Base-by-base conservation (phyloP, 257 asterid species). In the Lycium ferocissimum region DNA sequence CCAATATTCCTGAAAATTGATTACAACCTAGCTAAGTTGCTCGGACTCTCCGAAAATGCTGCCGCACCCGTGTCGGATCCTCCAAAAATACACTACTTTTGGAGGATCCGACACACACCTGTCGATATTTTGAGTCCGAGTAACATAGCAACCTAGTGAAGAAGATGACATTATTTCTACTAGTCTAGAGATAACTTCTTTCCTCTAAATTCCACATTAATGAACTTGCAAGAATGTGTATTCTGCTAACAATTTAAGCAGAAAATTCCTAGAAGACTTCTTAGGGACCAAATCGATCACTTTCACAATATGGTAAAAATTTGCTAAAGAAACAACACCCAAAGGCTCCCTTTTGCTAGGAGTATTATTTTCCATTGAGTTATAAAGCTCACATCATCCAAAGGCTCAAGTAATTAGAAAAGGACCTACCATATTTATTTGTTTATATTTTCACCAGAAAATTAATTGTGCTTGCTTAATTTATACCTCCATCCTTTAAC, bases 151-250 rank as follows among this genome's bases (percentile, higher is more conserved):
- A 49, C 38, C 57, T 43, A 72, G 54, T 17, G 57, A 22, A 9
- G 70, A 62, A 63, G 70, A 63, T 62, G 38, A 22, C 70, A 9
- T 63, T 20, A n/a, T 9, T 8, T 33, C 35, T 14, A 58, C 26
- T 18, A 1, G 65, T 58, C 6, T 18, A 6, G 67, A 61, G 67
- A 62, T 62, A 9, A 11, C 38, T 20, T n/a, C 10, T 45, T 73
- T 72, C 45, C 40, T 47, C 58, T 6, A 71, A 5, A 22, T 71
- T 73, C 26, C 3, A 73, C 47, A 73, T 73, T 3, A 11, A 47
- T 73, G 58, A 73, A 73, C 80, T 73, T 45, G 80, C 80, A 73
- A 3, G 40, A 20, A 40, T 9, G 33, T 70, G 80, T 73, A 73
- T 73, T n/a, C 40, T 73, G 38, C 80, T 11, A 9, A 5, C n/a